Conservation (phyloP, 2,329 filamentous ascomycete genomes). For the Penicillium sp. region DNA sequence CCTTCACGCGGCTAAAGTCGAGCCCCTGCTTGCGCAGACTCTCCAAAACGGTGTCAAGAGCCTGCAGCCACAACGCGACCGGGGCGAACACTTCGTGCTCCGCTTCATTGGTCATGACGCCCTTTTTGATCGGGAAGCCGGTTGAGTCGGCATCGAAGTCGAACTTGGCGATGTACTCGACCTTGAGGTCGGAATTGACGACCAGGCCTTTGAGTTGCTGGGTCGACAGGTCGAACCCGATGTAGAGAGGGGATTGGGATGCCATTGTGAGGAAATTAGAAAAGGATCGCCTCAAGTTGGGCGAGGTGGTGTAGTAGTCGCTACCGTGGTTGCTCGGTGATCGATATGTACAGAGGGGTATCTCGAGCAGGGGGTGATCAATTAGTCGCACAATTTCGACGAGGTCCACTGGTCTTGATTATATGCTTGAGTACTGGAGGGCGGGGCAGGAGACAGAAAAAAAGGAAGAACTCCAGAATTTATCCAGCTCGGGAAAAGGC, state of each 20-base stretch:
- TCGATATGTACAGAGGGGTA: background rate
- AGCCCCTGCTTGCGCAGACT: slow-evolving; percentile 70
- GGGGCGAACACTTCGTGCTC: slow-evolving; percentile 92
- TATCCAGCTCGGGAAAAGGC: slow-evolving; percentile 7
- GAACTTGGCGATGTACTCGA: slow-evolving; percentile 83
- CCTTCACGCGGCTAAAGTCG: slow-evolving; percentile 73
- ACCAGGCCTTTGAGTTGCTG: slow-evolving; percentile 95
- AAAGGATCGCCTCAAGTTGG: background rate
- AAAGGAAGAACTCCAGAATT: slow-evolving; percentile 6
- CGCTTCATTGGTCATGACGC: slow-evolving; percentile 77
- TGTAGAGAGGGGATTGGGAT: slow-evolving; percentile 66
- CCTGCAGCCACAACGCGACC: slow-evolving; percentile 92
- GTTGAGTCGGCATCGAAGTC: slow-evolving; percentile 87
- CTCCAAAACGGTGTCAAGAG: slow-evolving; percentile 79
- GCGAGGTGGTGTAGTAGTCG: background rate
- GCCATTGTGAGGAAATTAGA: slow-evolving; percentile 33
- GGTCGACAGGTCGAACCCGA: slow-evolving; percentile 94
- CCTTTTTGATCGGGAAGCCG: slow-evolving; percentile 81
- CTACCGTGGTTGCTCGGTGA: background rate
- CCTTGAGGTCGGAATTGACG: slow-evolving; percentile 78
- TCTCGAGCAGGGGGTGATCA: slow-evolving; percentile 3
- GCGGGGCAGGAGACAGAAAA: background rate
- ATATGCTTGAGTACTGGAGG: background rate
- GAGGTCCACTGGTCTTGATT: background rate
- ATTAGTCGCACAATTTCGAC: background rate